phyloP scores from a whole-genome alignment of 106 monocot genomes.

The Amphibolis antarctica region DNA sequence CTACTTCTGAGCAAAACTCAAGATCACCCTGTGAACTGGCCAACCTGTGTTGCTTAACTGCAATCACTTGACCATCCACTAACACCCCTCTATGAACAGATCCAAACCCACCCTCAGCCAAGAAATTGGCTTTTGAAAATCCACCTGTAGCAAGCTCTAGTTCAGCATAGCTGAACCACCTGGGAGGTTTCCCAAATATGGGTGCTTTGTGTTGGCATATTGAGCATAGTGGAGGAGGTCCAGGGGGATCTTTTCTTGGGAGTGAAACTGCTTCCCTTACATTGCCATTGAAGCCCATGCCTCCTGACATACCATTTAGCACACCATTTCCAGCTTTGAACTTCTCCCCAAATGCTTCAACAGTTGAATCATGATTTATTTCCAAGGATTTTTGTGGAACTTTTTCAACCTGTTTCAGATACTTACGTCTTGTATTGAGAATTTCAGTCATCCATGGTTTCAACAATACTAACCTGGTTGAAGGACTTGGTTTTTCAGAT shows the following conservation, averaged over 20 bases:
- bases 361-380: slow-evolving; percentile 18
- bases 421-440: slow-evolving; percentile 10
- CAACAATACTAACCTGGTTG: slow-evolving; percentile 13
- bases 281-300: slow-evolving; percentile 31
- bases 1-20: slow-evolving; percentile 88
- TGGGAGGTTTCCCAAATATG: slow-evolving; percentile 73
- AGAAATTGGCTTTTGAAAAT: slow-evolving; percentile 73
- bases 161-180: slow-evolving; percentile 65
- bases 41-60: slow-evolving; percentile 85
- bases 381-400: slow-evolving; percentile 19
- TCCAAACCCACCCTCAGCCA: slow-evolving; percentile 92
- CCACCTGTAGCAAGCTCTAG: slow-evolving; percentile 64
- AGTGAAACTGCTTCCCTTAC: slow-evolving; percentile 45
- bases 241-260: slow-evolving; percentile 34
- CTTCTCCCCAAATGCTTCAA: slow-evolving; percentile 35
- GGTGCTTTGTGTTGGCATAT: slow-evolving; percentile 81
- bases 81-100: slow-evolving; percentile 77
- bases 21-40: slow-evolving; percentile 77
- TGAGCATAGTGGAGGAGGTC: slow-evolving; percentile 87
- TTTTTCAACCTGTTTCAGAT: slow-evolving; percentile 20
- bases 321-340: slow-evolving; percentile 16
- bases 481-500: slow-evolving; percentile 17
- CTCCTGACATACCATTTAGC: slow-evolving; percentile 25
- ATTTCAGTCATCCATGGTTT: slow-evolving; percentile 41
- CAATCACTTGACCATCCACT: slow-evolving; percentile 70